Base-by-base conservation (phyloP, 257 asterid species). In the Fraxinus anomala region DNA sequence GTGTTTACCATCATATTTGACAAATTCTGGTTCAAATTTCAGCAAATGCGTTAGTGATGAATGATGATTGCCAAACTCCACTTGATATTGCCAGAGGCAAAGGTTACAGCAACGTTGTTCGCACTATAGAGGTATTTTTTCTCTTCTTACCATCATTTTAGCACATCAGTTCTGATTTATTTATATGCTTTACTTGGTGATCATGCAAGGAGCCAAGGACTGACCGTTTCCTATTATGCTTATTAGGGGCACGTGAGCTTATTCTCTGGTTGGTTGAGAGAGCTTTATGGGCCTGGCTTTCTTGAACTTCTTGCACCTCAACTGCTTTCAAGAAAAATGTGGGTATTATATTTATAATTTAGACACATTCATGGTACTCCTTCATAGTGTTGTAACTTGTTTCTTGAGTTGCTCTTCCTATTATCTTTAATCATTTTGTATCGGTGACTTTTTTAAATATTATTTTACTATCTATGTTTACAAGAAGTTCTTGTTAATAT, bases 1-100 rank as follows among this genome's bases (percentile, higher is more conserved):
- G 31, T 59, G 51, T 67, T 73, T 59, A 69, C 17, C 30, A 37
- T 40, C 51, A 69, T 69, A 63, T 21, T 65, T 70, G 71, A 39
- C 71, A 54, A 68, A 40, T 31, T 61, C 65, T 72, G 34, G 24
- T 76, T 77, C 70, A 72, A 81, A 68, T 77, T 73, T 83, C 89
- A 96, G 99, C 96, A 77, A 96, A 92, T 91, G 96, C 96, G 11
- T 80, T 96, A 17, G 74, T 91, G 74, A 92, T 91, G 89, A 96
- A 96, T 82, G 99, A 92, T 77, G 94, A 87, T 81, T 90, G 94
- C 77, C 99, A 93, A 78, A 92, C 98, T 40, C 97, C 98, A 73
- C 94, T 96, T 69, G 99, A 96, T 73, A 84, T 96, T 83, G 97
- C 99, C 30, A 88, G 99, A 89, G 76, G 83, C 85, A 96, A 96